These are phyloP conservation scores for Xylaria venustula DNA, from an alignment of 495 filamentous ascomycete genomes.

Conservation along the genomic window DNA sequence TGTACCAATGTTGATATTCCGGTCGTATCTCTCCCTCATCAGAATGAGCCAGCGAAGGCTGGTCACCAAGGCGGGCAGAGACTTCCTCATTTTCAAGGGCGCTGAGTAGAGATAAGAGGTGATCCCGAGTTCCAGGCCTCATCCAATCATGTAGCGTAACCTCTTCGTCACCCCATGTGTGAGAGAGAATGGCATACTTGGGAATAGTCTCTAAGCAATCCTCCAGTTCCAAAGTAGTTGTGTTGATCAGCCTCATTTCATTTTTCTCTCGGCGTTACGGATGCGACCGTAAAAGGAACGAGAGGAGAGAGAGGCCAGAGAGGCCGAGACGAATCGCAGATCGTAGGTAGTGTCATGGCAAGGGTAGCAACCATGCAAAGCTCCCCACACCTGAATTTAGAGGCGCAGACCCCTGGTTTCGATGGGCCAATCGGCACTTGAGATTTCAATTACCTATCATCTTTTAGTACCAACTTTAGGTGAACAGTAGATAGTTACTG, in stretches of 20 bases:
- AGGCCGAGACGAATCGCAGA: too few species aligned
- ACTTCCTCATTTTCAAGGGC: neutral
- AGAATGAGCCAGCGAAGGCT: too few species aligned
- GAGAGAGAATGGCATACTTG: constrained; percentile 8
- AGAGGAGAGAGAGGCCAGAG: neutral
- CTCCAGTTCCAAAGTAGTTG: neutral
- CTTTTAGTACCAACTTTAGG: too few species aligned
- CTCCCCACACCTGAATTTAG: too few species aligned
- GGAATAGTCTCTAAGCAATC: neutral
- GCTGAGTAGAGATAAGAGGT: neutral
- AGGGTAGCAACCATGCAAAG: too few species aligned
- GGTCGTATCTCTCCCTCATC: too few species aligned
- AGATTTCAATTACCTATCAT: neutral
- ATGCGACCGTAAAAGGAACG: neutral
- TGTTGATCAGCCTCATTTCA: constrained; percentile 11
- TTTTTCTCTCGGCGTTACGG: neutral
- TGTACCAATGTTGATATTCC: neutral
- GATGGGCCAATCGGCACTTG: neutral
- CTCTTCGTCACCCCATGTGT: constrained; percentile 3
- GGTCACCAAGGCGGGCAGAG: neutral
- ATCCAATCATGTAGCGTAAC: constrained; percentile 10
- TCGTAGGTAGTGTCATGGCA: too few species aligned
- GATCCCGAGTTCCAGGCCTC: neutral
- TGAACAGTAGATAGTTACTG: too few species aligned
- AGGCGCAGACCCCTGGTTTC: too few species aligned